Conservation (phyloP, 2,329 filamentous ascomycete genomes). For the Monilinia fructicola region DNA sequence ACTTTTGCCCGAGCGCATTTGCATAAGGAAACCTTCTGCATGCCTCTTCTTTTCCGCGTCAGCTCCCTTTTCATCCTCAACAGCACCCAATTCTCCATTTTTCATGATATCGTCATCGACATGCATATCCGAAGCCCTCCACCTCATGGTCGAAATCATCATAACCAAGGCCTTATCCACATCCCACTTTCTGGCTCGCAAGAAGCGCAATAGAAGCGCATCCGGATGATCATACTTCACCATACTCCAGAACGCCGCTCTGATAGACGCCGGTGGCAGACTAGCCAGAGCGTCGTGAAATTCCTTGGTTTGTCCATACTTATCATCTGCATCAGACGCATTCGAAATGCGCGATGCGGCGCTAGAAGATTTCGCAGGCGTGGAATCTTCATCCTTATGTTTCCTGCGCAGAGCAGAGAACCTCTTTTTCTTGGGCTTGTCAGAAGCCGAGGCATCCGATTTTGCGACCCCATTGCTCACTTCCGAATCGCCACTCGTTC, state of each 20-base stretch:
- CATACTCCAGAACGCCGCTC: constrained; percentile 86
- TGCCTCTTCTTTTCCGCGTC: constrained; percentile 65
- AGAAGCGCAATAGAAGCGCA: constrained; percentile 75
- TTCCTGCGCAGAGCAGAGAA: constrained; percentile 67
- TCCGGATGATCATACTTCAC: constrained; percentile 95
- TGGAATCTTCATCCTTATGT: constrained; percentile 53
- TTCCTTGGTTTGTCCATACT: constrained; percentile 85
- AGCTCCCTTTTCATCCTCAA: constrained; percentile 55
- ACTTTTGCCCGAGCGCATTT: constrained; percentile 88
- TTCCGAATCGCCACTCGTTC: constrained; percentile 28
- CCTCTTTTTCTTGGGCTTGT: constrained; percentile 74
- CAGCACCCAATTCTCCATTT: constrained; percentile 69
- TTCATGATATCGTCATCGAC: constrained; percentile 87
- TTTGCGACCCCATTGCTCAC: constrained; percentile 31
- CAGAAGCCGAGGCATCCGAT: constrained; percentile 32
- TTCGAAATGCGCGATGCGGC: constrained; percentile 29
- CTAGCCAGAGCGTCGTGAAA: constrained; percentile 80
- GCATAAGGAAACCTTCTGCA: constrained; percentile 72
- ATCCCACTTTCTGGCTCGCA: constrained; percentile 93
- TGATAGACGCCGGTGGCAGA: constrained; percentile 74
- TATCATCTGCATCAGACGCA: constrained; percentile 66
- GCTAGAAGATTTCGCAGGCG: constrained; percentile 41
- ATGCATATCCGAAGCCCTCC: constrained; percentile 79
- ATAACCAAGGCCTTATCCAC: constrained; percentile 90
- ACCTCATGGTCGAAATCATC: constrained; percentile 91